Base-by-base conservation (phyloP, 176 grass and related monocot genomes). In the Phragmites australis region DNA sequence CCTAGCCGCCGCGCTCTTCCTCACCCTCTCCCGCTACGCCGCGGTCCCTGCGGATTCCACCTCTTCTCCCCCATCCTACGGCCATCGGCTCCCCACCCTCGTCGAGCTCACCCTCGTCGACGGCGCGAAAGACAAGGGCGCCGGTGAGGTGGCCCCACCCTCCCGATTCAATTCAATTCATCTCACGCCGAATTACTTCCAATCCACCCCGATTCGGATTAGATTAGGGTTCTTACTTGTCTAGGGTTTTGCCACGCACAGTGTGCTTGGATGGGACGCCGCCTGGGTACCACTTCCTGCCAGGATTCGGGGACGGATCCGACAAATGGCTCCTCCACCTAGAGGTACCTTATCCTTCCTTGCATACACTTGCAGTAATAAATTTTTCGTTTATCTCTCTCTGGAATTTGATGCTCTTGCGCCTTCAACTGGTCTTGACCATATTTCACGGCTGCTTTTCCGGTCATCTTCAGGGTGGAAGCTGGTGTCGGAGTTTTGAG, bases 261-360 rank as follows among this genome's bases (percentile, higher is more conserved):
- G 68, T 92, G 1, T 96, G 90, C 74, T 81, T 96, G 70, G 93
- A 96, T 77, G 93, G 90, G 30, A 90, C 80, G 9, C 90, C 87
- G 72, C 84, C 87, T 56, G 90, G 54, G 0, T 96, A 92, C 82
- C 87, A 96, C 51, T 86, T 91, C 74, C 70, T 77, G 17, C 83
- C 85, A 42, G 93, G 93, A 11, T 85, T 82, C 50, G 90, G 93
- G 9, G 78, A 80, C 26, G 90, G 93, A 45, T 83, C 84, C 23
- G 21, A 88, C 69, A 96, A 69, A 34, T 92, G 93, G 93, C 70
- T 96, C 30, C 42, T 96, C 78, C 84, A 92, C 71, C 21, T 96
- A 15, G 84, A 96, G 81, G 90, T 93, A 34, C 42, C 0, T 5
- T 21, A 8, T 59, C n/a, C 73, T 10, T 77, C 14, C 52, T 26